A percentile compares a stretch with the other conserved stretches of the same genome.
Evolutionary conservation across 73 alveolate genomes (phyloP).

Genomic region (Uronychia setigera): DNA sequence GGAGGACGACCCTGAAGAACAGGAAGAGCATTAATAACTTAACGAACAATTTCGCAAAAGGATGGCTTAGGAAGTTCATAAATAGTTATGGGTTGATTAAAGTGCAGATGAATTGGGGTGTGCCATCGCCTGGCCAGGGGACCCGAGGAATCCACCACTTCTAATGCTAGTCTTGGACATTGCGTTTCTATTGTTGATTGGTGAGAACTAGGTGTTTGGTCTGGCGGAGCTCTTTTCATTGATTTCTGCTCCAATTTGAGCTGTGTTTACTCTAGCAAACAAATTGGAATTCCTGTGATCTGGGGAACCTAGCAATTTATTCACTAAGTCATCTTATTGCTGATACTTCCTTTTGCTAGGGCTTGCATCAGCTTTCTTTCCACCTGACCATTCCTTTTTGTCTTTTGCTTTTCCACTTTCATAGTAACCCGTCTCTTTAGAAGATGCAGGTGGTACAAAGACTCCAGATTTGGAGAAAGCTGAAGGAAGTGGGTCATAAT

Average conservation of each 20-base stretch:
- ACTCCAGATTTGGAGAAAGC: conserved; percentile 52
- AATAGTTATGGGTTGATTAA: not conserved
- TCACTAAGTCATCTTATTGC: not conserved
- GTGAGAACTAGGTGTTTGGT: not conserved
- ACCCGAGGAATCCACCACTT: not conserved
- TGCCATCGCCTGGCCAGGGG: not conserved
- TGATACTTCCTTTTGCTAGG: not conserved
- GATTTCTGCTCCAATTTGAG: not conserved
- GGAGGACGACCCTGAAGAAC: no score
- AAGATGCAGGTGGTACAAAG: conserved; percentile 52
- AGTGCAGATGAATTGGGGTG: no score
- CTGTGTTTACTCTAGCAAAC: not conserved
- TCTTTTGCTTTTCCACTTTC: not conserved
- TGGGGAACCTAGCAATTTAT: not conserved
- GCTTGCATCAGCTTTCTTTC: not conserved
- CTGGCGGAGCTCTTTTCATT: not conserved
- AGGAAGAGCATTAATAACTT: not conserved
- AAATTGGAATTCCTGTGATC: not conserved
- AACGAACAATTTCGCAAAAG: not conserved
- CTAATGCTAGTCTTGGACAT: not conserved
- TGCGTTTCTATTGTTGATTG: not conserved
- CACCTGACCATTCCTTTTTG: not conserved
- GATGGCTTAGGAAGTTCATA: not conserved
- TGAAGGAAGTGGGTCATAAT: conserved; percentile 50
- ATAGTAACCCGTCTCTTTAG: conserved; percentile 24